Percentiles rank a stretch among this genome's conserved stretches.
Evolutionary conservation across 164 flowering plant genomes (phyloP).

Genomic region (Magnolia changhungtana): DNA sequence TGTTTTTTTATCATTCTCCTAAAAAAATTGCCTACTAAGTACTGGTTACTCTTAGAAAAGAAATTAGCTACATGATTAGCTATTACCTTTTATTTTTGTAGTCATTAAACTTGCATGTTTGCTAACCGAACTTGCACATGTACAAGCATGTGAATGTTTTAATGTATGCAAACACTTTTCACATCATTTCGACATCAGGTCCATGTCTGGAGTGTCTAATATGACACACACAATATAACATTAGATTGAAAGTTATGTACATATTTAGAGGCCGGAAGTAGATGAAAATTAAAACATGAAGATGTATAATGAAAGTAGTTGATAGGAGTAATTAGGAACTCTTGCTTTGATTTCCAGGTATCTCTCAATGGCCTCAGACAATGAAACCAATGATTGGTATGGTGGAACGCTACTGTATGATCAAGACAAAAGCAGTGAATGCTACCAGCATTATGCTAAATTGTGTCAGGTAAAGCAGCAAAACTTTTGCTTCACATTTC

Average conservation of each 20-base stretch:
- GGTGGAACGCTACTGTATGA: conserved; percentile 79
- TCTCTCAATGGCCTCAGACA: conserved; percentile 49
- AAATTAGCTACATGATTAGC: no score
- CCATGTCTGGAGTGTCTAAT: not conserved
- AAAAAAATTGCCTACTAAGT: no score
- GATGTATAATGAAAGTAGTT: not conserved
- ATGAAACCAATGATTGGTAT: conserved; percentile 77
- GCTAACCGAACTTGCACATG: no score
- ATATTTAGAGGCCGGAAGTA: not conserved
- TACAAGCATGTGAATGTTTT: no score
- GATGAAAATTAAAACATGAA: not conserved
- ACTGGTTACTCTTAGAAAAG: no score
- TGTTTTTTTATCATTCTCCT: no score
- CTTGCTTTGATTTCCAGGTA: conserved; percentile 39
- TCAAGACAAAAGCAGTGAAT: conserved; percentile 84
- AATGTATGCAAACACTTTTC: not conserved
- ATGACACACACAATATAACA: not conserved
- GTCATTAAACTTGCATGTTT: no score
- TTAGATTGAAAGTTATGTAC: not conserved
- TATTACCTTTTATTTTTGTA: no score
- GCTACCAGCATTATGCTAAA: conserved; percentile 80
- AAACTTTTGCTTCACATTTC: not conserved
- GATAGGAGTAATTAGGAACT: not conserved
- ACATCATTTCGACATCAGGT: not conserved
- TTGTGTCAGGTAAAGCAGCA: conserved; percentile 62